phyloP scores from a whole-genome alignment of 2,329 filamentous ascomycete genomes.

The Paecilomyces sp. region DNA sequence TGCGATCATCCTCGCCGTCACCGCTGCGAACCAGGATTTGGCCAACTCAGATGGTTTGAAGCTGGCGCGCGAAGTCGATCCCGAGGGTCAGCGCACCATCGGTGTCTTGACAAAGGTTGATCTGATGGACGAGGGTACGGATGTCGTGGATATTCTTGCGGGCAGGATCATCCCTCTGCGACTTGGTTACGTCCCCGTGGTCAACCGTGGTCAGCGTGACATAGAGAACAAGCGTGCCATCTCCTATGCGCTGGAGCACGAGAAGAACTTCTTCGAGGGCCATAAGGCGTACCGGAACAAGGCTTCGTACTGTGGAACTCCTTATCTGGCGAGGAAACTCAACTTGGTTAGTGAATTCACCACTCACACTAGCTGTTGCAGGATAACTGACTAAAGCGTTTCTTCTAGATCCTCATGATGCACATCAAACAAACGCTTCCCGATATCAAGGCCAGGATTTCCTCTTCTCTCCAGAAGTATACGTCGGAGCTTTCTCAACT shows the following conservation, averaged over 20 bases:
- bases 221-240: constrained; percentile 98
- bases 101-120: constrained; percentile 98
- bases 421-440: constrained; percentile 99
- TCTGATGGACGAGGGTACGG: constrained; percentile 96
- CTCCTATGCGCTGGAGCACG: constrained; percentile 79
- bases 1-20: constrained; percentile 94
- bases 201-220: constrained; percentile 95
- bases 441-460: constrained; percentile 95
- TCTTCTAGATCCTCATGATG: constrained; percentile 85
- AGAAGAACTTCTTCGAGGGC: constrained; percentile 96
- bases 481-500: constrained; percentile 70
- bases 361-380: not conserved
- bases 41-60: constrained; percentile 98
- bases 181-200: constrained; percentile 92
- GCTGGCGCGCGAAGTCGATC: constrained; percentile 91
- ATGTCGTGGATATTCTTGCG: constrained; percentile 96
- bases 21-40: constrained; percentile 93
- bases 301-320: constrained; percentile 96
- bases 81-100: constrained; percentile 94
- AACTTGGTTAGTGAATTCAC: constrained; percentile 58
- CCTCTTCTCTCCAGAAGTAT: constrained; percentile 92
- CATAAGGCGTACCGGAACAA: constrained; percentile 99
- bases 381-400: not conserved
- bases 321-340: constrained; percentile 90
- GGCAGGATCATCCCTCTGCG: constrained; percentile 93